These are phyloP conservation scores for Aspergillus tubingensis DNA, from an alignment of 2,329 filamentous ascomycete species.

Conservation along the genomic window DNA sequence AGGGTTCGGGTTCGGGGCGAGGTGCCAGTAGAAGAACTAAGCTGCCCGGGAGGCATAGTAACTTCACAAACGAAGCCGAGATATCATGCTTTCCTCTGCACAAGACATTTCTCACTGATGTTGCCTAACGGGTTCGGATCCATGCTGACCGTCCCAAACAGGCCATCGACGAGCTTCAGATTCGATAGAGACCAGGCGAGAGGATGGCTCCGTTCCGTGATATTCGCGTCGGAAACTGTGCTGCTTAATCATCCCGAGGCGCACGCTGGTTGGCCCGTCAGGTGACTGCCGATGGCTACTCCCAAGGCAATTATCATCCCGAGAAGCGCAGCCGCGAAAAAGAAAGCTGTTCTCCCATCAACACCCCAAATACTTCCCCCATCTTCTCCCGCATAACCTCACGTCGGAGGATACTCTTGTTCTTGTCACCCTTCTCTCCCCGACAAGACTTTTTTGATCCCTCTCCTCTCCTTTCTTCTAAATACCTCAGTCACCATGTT, in stretches of 20 bases:
- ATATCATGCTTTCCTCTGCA: neutral
- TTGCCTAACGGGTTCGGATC: neutral
- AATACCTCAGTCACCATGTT: constrained; percentile 66
- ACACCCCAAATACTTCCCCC: constrained; percentile 13
- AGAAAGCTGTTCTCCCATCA: constrained; percentile 38
- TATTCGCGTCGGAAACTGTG: constrained; percentile 33
- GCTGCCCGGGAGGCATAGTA: neutral
- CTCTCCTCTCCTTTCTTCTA: constrained; percentile 23
- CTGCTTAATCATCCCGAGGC: constrained; percentile 32
- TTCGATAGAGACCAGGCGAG: neutral
- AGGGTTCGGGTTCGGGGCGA: neutral
- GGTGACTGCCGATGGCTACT: constrained; percentile 24
- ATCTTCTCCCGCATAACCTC: constrained; percentile 13
- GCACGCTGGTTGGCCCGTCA: constrained; percentile 32
- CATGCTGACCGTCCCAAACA: neutral
- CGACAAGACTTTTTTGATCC: constrained; percentile 9
- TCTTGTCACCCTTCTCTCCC: constrained; percentile 12
- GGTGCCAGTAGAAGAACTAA: neutral
- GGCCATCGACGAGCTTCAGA: neutral
- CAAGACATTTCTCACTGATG: neutral
- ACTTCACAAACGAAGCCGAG: neutral
- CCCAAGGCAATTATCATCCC: constrained; percentile 30
- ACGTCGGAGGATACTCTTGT: constrained; percentile 19
- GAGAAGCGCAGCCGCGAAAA: constrained; percentile 34
- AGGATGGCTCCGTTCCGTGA: constrained; percentile 26